phyloP scores from a whole-genome alignment of 1,284 basidiomycete genomes.

The Apiotrichum gracile region DNA sequence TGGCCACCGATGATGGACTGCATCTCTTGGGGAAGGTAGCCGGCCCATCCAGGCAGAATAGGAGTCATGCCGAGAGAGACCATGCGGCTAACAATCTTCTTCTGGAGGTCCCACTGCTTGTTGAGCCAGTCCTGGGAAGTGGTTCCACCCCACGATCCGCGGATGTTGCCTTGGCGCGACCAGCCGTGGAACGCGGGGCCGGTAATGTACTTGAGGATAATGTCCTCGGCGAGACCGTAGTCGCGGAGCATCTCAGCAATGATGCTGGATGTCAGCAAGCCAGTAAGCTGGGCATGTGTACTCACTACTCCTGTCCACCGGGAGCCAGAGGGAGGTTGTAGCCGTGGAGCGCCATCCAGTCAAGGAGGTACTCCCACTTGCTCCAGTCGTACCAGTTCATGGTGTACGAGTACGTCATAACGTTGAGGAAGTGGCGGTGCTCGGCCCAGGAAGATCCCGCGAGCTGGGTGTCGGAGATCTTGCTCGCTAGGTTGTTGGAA shows the following conservation, averaged over 20 bases:
- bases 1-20: slow-evolving; percentile 45
- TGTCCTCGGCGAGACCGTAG: slow-evolving; percentile 44
- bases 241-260: slow-evolving; percentile 48
- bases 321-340: slow-evolving; percentile 51
- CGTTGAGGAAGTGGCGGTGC: slow-evolving; percentile 42
- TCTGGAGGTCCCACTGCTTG: slow-evolving; percentile 48
- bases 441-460: slow-evolving; percentile 16
- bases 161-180: slow-evolving; percentile 51
- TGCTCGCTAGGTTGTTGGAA: neutral
- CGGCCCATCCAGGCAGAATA: slow-evolving; percentile 50
- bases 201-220: slow-evolving; percentile 46
- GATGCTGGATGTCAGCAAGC: slow-evolving; percentile 13
- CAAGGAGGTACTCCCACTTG: slow-evolving; percentile 50
- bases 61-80: slow-evolving; percentile 51
- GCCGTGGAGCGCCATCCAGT: slow-evolving; percentile 51
- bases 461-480: neutral
- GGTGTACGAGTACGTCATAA: slow-evolving; percentile 51
- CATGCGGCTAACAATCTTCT: slow-evolving; percentile 49
- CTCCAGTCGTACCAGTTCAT: slow-evolving; percentile 49
- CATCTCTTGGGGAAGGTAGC: slow-evolving; percentile 49
- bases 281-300: neutral
- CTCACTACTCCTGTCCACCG: slow-evolving; percentile 48
- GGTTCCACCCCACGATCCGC: slow-evolving; percentile 47
- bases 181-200: slow-evolving; percentile 51
- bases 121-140: slow-evolving; percentile 47